Base-by-base conservation (phyloP, 2,329 filamentous ascomycete species). In the Aspergillus cejpii region DNA sequence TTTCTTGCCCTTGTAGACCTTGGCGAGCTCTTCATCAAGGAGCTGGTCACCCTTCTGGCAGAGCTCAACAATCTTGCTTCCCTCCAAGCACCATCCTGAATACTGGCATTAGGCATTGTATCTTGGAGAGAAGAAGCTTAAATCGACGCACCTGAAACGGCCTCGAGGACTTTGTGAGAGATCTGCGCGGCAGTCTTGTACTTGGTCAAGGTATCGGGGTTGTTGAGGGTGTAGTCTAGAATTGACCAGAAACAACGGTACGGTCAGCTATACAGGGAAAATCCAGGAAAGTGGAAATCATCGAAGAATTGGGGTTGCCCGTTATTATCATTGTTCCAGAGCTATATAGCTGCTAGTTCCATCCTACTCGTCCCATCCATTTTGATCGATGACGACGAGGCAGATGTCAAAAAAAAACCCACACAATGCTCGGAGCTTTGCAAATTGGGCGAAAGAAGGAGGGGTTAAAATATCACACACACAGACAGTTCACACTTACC, bases 1-100 rank as follows among this genome's bases (percentile, higher is more conserved):
- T 77, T 96, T 97, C 79, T 97, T 97, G 72, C 90, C 91, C 69
- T 94, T 90, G 80, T 92, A 98, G 63, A 98, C 91, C 78, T 97
- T 97, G 65, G 80, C 72, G 44, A 95, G 78, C 73, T 97, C 92
- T 64, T 95, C 91, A 55, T 92, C 89, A 54, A 98, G 79, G 50
- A 98, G 78, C 78, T 90, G 85, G 75, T 98, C 92, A 58, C 92
- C 92, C 76, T 90, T 83, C 76, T 95, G 84, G 76, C 92, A 98
- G 70, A 98, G 80, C 60, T 88, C 83, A 60, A 97, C 79, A 62
- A 97, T 88, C 78, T 94, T 96, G 70, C 84, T 86, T 59, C 88
- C 91, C 53, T 91, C 85, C 50, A 86, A 77, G 66, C 87, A 79
- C 75, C 76, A 79, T 73, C 74, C 79, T 81, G 59, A 26, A 36